Conservation (phyloP, 352 stramenopile species). For the Aphanomyces astaci region DNA sequence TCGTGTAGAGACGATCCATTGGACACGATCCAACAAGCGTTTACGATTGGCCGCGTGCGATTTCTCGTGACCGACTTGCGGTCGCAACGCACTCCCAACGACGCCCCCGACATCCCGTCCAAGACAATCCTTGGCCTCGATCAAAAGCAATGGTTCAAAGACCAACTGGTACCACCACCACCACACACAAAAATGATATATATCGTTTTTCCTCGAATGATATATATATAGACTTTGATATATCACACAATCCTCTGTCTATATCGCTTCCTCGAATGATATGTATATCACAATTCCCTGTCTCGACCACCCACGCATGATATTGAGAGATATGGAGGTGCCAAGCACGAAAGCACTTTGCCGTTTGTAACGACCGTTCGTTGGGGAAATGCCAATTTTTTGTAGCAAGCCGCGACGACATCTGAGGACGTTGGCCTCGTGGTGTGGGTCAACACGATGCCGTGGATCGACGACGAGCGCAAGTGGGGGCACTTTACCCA, state of each 20-base stretch:
- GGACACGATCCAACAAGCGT: slow-evolving; percentile 58
- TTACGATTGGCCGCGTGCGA: slow-evolving; percentile 76
- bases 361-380: too few species aligned
- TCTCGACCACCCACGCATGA: too few species aligned
- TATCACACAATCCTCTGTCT: not conserved
- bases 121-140: slow-evolving; percentile 77
- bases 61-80: slow-evolving; percentile 80
- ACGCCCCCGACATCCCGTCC: slow-evolving; percentile 45
- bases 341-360: too few species aligned
- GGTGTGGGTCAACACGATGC: slow-evolving; percentile 83
- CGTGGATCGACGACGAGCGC: slow-evolving; percentile 75
- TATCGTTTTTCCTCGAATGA: too few species aligned
- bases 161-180: slow-evolving; percentile 58
- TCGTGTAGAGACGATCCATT: slow-evolving; percentile 28
- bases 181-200: too few species aligned
- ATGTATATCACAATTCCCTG: too few species aligned
- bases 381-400: not conserved
- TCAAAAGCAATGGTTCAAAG: slow-evolving; percentile 85
- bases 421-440: slow-evolving; percentile 51
- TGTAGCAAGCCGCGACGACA: slow-evolving; percentile 27
- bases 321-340: too few species aligned
- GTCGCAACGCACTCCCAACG: slow-evolving; percentile 64
- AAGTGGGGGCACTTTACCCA: slow-evolving; percentile 83
- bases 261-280: not conserved
- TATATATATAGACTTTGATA: too few species aligned